Conservation (phyloP, 257 asterid genomes). For the Nicotiana knightiana region DNA sequence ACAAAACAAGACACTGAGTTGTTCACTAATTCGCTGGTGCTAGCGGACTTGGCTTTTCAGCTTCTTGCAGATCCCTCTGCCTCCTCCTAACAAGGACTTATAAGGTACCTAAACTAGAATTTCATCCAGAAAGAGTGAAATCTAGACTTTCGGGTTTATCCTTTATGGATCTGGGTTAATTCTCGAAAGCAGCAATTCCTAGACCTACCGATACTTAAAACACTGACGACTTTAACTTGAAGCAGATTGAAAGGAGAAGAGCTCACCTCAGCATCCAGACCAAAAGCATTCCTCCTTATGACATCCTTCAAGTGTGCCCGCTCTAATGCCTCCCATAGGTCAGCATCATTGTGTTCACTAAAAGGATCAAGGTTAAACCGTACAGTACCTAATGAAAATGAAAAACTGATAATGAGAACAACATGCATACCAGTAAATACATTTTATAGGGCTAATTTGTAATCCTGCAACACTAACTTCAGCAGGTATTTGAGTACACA, state of each 20-base stretch:
- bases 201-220: neutral
- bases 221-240: neutral
- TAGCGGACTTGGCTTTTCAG: constrained; percentile 1
- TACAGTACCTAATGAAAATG: constrained; percentile 43
- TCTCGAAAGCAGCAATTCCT: neutral
- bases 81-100: neutral
- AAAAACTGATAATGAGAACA: neutral
- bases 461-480: neutral
- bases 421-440: neutral
- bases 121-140: neutral
- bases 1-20: neutral
- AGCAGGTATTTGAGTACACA: neutral
- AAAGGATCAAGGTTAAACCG: constrained; percentile 92
- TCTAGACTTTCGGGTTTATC: neutral
- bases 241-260: neutral
- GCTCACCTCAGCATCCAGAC: constrained; percentile 82
- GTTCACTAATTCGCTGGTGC: neutral
- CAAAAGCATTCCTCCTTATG: constrained; percentile 54
- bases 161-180: neutral
- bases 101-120: neutral
- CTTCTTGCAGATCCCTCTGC: neutral
- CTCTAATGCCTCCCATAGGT: constrained; percentile 88
- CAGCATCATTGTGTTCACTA: constrained; percentile 67
- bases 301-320: constrained; percentile 76
- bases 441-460: neutral